Base-by-base conservation (phyloP, 352 stramenopile genomes). In the Thraustochytrium sp. region DNA sequence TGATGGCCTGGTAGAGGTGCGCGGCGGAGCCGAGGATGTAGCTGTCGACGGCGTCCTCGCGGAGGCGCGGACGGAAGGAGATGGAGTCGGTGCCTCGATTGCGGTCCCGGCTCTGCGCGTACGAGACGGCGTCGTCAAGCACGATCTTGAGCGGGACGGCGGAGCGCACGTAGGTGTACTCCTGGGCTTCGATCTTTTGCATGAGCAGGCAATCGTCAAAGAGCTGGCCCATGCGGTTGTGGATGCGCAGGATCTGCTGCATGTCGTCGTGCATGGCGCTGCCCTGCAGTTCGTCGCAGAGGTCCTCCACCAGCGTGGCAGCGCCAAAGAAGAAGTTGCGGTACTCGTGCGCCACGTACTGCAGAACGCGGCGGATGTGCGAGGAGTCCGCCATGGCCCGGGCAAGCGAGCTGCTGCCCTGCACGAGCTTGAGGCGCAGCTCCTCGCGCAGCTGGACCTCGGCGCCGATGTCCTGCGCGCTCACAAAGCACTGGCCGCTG, bases 291-390 rank as follows among this genome's bases (percentile, higher is more conserved):
- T 75, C 62, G 29, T 75, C 62, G 44, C 37, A 51, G 13, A 75
- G 2, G 29, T 75, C 62, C 62, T 75, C 62, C 16, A 51, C 36
- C 36, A 75, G 44, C 9, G 62, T 54, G 9, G 36, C 37, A 21
- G 62, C 62, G 23, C 62, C 62, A 75, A 75, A 75, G 62, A 54
- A 75, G 11, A 75, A 54, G 62, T 75, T 75, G 44, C 62, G 62
- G n/a, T 75, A 75, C 37, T 75, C 62, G 62, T 75, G 62, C 23
- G 62, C 36, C 3, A 75, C 62, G 44, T 75, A 75, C 16, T 72
- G 37, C 44, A 75, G 5, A 5, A 75, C 62, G 44, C 62, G 62
- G 16, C 62, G 62, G 53, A 75, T 75, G 62, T 75, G 62, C 5
- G 62, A 75, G 40, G n/a, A 48, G 31, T 54, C 62, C 36, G 62